phyloP scores from a whole-genome alignment of 2,329 filamentous ascomycete genomes.

The Diaporthe capsici region DNA sequence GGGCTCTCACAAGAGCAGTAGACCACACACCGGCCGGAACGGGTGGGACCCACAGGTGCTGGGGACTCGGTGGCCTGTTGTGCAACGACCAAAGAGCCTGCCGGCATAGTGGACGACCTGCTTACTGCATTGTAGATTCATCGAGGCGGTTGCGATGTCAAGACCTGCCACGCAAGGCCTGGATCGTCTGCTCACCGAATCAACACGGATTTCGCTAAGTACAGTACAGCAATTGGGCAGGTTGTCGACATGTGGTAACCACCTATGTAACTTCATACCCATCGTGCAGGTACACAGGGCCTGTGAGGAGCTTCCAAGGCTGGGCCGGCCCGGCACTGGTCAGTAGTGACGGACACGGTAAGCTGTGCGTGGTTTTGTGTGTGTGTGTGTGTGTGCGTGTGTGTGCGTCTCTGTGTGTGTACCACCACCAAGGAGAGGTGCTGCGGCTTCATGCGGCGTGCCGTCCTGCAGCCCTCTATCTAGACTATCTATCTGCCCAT shows the following conservation, averaged over 20 bases:
- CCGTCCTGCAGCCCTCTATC: slow-evolving; percentile 26
- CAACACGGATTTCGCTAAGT: neutral
- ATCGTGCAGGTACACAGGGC: neutral
- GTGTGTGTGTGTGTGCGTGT: neutral
- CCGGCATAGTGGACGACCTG: neutral
- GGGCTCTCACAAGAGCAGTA: neutral
- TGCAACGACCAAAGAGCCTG: slow-evolving; percentile 12
- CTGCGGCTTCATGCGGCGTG: slow-evolving; percentile 25
- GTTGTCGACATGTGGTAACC: neutral
- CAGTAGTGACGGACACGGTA: neutral
- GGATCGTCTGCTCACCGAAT: neutral
- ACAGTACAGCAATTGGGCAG: neutral
- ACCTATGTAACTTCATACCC: neutral
- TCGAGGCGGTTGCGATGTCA: neutral
- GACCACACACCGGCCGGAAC: neutral
- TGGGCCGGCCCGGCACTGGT: neutral
- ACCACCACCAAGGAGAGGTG: slow-evolving; percentile 1
- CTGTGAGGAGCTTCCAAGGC: slow-evolving; percentile 7
- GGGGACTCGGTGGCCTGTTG: slow-evolving; percentile 22
- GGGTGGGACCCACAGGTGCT: neutral
- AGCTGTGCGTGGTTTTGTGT: neutral
- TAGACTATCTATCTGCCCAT: neutral
- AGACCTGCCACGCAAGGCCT: neutral
- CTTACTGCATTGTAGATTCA: neutral
- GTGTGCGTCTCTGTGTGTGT: neutral